These are phyloP conservation scores for Dendrobium nobile DNA, from an alignment of 106 monocot genomes.

Conservation along the genomic window DNA sequence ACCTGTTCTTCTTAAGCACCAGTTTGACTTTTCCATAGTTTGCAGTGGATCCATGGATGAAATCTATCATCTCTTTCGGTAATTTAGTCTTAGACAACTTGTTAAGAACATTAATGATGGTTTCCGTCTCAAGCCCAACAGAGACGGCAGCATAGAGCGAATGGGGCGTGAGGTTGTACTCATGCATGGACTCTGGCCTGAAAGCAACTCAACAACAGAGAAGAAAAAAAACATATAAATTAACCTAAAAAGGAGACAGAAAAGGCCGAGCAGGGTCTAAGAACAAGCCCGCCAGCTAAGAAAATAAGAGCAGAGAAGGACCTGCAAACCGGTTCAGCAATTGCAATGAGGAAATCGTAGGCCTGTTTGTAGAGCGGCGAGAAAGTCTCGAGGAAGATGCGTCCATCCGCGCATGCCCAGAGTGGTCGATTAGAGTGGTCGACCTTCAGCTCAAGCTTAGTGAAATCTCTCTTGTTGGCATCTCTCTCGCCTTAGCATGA, in stretches of 20 bases:
- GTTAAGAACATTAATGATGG: constrained; percentile 82
- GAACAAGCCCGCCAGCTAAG: not conserved
- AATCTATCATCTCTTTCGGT: constrained; percentile 90
- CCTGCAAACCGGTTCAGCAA: constrained; percentile 96
- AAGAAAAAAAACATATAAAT: not conserved
- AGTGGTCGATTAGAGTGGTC: constrained; percentile 80
- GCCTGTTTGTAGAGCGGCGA: constrained; percentile 97
- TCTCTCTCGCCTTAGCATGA: constrained; percentile 29
- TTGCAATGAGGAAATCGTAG: constrained; percentile 94
- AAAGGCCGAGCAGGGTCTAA: not conserved
- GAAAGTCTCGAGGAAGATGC: constrained; percentile 95
- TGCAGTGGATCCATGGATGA: constrained; percentile 88
- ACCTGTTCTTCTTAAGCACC: constrained; percentile 90
- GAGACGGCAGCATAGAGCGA: constrained; percentile 91
- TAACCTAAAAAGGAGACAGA: not conserved
- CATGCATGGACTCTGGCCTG: constrained; percentile 96
- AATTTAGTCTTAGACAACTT: constrained; percentile 96
- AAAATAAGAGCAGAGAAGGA: constrained; percentile 6
- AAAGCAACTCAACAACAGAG: not conserved
- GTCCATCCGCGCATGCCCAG: constrained; percentile 97
- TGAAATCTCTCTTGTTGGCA: constrained; percentile 80
- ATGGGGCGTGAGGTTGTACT: constrained; percentile 96
- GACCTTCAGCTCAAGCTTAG: constrained; percentile 79
- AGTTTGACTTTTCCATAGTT: constrained; percentile 98
- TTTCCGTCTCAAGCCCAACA: constrained; percentile 95